phyloP scores from a whole-genome alignment of 2,329 filamentous ascomycete species.

The Epichloe amarillans region DNA sequence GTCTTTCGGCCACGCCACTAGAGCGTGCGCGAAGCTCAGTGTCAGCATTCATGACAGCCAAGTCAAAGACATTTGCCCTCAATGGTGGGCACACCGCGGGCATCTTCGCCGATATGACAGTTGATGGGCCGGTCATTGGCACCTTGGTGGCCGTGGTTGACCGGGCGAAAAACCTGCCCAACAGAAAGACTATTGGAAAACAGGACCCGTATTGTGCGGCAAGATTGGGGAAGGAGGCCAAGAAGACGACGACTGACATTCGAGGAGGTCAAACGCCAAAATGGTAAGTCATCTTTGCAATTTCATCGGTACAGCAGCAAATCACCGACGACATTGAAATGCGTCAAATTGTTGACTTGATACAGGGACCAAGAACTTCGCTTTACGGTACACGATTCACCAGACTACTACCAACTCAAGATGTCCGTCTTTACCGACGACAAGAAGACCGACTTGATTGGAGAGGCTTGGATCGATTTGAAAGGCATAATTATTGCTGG shows the following conservation, averaged over 20 bases:
- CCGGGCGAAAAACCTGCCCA: constrained; percentile 91
- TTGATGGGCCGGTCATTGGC: constrained; percentile 87
- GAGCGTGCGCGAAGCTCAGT: not conserved
- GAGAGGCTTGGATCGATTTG: constrained; percentile 82
- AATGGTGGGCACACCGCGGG: constrained; percentile 70
- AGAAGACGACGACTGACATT: constrained; percentile 90
- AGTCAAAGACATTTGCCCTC: constrained; percentile 40
- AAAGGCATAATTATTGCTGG: constrained; percentile 68
- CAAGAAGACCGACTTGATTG: constrained; percentile 93
- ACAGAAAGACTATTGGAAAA: constrained; percentile 94
- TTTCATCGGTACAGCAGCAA: not conserved
- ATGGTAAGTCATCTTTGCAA: constrained; percentile 49
- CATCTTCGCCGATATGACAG: constrained; percentile 86
- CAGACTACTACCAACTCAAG: constrained; percentile 92
- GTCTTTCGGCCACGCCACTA: not conserved
- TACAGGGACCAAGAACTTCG: constrained; percentile 91
- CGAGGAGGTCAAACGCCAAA: constrained; percentile 88
- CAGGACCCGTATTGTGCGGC: constrained; percentile 97
- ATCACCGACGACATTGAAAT: not conserved
- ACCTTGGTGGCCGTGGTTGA: constrained; percentile 88
- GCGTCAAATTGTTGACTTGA: constrained; percentile 6
- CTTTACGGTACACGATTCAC: constrained; percentile 89
- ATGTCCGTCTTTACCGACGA: constrained; percentile 96
- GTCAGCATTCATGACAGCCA: constrained; percentile 32
- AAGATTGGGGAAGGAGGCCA: constrained; percentile 86